Evolutionary conservation across 768 basidiomycete species (phyloP).

Genomic region (Saitozyma podzolica): DNA sequence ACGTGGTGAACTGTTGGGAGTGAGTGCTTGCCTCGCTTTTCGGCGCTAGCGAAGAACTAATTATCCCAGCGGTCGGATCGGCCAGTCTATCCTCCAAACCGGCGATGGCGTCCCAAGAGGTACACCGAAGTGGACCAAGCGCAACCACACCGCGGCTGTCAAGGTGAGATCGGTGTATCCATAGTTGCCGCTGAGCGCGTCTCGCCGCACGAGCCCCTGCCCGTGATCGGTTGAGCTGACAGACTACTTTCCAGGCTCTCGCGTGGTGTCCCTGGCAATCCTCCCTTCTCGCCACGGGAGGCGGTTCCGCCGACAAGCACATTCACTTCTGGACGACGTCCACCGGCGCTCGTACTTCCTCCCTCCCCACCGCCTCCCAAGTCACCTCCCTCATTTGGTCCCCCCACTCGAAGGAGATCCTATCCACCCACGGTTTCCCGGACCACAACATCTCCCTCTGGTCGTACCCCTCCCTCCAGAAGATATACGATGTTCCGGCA

Average conservation of each 20-base stretch:
- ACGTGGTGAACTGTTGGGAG: slow-evolving; percentile 98
- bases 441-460: slow-evolving; percentile 54
- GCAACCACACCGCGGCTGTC: slow-evolving; percentile 82
- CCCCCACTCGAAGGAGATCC: slow-evolving; percentile 79
- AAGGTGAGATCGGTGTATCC: slow-evolving; percentile 50
- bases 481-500: slow-evolving; percentile 84
- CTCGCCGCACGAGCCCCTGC: too few relatives aligned
- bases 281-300: slow-evolving; percentile 84
- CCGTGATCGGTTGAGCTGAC: too few relatives aligned
- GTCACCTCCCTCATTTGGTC: slow-evolving; percentile 89
- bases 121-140: slow-evolving; percentile 79
- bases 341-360: slow-evolving; percentile 86
- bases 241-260: slow-evolving; percentile 63
- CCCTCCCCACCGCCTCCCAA: slow-evolving; percentile 81
- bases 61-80: slow-evolving; percentile 44
- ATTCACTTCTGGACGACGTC: slow-evolving; percentile 53
- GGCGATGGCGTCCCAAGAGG: slow-evolving; percentile 44
- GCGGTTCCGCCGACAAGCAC: slow-evolving; percentile 84
- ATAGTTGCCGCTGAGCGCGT: slow-evolving; percentile 2
- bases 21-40: slow-evolving; percentile 60
- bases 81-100: slow-evolving; percentile 45
- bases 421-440: slow-evolving; percentile 93
- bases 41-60: slow-evolving; percentile 22
- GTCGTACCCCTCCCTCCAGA: slow-evolving; percentile 76
- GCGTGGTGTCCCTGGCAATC: slow-evolving; percentile 98